phyloP scores from a whole-genome alignment of 2,329 filamentous ascomycete genomes.

The Fusarium algeriense region DNA sequence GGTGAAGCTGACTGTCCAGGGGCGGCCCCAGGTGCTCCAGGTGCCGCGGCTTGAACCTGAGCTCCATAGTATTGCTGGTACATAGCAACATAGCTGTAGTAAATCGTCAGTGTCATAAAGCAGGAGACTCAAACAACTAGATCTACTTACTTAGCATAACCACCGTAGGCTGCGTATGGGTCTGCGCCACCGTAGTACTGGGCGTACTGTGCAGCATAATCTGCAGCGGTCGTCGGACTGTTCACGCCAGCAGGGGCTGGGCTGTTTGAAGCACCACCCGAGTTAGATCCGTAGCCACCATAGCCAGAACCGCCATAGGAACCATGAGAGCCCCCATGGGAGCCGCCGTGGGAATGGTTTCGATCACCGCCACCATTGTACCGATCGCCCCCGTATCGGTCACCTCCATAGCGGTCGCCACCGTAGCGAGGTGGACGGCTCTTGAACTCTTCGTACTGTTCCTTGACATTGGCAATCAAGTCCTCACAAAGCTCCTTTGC shows the following conservation, averaged over 20 bases:
- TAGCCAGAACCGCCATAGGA: slow-evolving; percentile 49
- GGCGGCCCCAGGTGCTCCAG: slow-evolving; percentile 48
- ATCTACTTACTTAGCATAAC: slow-evolving; percentile 77
- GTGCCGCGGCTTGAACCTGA: slow-evolving; percentile 59
- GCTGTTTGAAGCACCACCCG: slow-evolving; percentile 52
- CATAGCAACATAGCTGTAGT: slow-evolving; percentile 71
- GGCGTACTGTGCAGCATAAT: slow-evolving; percentile 86
- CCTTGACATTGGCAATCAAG: slow-evolving; percentile 84
- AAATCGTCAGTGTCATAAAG: slow-evolving; percentile 38
- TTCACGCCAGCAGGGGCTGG: slow-evolving; percentile 50
- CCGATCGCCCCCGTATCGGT: slow-evolving; percentile 60
- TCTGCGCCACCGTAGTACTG: slow-evolving; percentile 83
- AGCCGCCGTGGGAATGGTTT: slow-evolving; percentile 47
- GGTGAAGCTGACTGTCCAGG: slow-evolving; percentile 63
- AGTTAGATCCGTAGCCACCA: slow-evolving; percentile 47
- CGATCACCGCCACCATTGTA: slow-evolving; percentile 55
- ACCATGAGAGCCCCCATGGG: slow-evolving; percentile 45
- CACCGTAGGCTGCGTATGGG: slow-evolving; percentile 91
- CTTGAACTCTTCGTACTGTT: slow-evolving; percentile 94
- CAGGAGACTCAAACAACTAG: not conserved
- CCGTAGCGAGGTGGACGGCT: slow-evolving; percentile 76
- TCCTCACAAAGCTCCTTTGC: slow-evolving; percentile 92
- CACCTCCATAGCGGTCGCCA: slow-evolving; percentile 52
- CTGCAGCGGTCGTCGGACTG: slow-evolving; percentile 53
- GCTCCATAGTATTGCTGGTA: slow-evolving; percentile 78